These are phyloP conservation scores for Silene noctiflora DNA, from an alignment of 179 eudicot species.

Conservation along the genomic window DNA sequence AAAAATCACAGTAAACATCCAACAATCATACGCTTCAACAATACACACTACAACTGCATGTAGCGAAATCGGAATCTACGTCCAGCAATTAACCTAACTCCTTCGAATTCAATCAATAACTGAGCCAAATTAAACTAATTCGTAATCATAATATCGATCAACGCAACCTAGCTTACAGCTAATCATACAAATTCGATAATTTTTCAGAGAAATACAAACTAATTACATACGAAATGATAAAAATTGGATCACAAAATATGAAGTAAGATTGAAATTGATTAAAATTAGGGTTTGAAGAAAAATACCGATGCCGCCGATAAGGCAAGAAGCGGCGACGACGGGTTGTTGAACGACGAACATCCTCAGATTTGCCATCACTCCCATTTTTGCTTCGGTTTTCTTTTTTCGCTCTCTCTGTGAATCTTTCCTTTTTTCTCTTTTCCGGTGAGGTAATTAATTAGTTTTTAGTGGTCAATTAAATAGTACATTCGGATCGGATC, in stretches of 20 bases:
- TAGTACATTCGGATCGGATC: no score
- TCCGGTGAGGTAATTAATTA: no score
- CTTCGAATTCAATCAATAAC: background rate
- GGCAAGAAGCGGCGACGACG: constrained; percentile 41
- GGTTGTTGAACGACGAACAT: constrained; percentile 41
- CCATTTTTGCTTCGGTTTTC: constrained; percentile 17
- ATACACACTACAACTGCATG: no score
- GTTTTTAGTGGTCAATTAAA: no score
- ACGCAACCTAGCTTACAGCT: background rate
- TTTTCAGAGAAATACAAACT: background rate
- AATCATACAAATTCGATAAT: background rate
- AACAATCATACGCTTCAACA: no score
- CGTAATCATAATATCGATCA: background rate
- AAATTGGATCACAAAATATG: background rate
- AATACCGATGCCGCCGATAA: constrained; percentile 43
- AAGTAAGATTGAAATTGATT: background rate
- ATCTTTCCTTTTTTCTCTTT: background rate
- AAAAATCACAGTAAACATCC: no score
- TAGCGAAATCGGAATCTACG: no score
- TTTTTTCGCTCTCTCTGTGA: background rate
- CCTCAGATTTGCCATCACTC: constrained; percentile 33
- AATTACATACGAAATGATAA: background rate
- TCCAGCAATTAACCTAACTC: background rate
- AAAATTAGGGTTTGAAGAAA: background rate
- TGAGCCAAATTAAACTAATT: background rate